Conservation (phyloP, 2,329 filamentous ascomycete species). For the Hirsutella rhossiliensis region DNA sequence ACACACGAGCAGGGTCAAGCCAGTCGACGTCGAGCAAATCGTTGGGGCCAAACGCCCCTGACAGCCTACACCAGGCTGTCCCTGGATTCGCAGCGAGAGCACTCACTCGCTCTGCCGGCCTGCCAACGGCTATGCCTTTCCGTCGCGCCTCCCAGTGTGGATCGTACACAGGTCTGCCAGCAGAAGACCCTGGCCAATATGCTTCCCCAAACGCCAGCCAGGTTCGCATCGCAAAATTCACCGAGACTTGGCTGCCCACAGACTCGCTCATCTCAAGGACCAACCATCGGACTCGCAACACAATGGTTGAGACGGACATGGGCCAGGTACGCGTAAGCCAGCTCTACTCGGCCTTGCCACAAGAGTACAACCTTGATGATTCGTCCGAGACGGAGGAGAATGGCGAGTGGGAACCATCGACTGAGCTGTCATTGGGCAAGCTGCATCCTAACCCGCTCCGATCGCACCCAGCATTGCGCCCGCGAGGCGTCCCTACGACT, state of each 20-base stretch:
- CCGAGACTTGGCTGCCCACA: constrained; percentile 41
- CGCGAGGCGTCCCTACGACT: neutral
- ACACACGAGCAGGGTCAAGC: too few species aligned
- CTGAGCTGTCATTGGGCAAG: constrained; percentile 2
- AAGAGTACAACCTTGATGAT: constrained; percentile 29
- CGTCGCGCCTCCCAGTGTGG: too few species aligned
- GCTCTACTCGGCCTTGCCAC: constrained; percentile 34
- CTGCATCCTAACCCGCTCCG: constrained; percentile 41
- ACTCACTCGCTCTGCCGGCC: too few species aligned
- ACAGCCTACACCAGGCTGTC: too few species aligned
- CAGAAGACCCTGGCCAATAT: constrained; percentile 21
- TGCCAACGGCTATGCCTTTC: too few species aligned
- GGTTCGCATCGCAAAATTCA: constrained; percentile 32
- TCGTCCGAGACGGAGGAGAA: constrained; percentile 29
- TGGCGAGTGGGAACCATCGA: constrained; percentile 13
- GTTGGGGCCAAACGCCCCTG: too few species aligned
- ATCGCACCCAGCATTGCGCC: constrained; percentile 28
- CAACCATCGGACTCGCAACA: constrained; percentile 16
- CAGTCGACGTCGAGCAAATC: too few species aligned
- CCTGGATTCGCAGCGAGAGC: too few species aligned
- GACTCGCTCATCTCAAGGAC: constrained; percentile 43
- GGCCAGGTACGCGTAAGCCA: constrained; percentile 22
- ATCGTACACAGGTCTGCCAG: constrained; percentile 38
- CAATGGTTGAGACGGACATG: neutral
- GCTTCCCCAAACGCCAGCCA: constrained; percentile 13